Evolutionary conservation across 1,284 basidiomycete species (phyloP).

Genomic region (Pseudozyma tsukubaensis): DNA sequence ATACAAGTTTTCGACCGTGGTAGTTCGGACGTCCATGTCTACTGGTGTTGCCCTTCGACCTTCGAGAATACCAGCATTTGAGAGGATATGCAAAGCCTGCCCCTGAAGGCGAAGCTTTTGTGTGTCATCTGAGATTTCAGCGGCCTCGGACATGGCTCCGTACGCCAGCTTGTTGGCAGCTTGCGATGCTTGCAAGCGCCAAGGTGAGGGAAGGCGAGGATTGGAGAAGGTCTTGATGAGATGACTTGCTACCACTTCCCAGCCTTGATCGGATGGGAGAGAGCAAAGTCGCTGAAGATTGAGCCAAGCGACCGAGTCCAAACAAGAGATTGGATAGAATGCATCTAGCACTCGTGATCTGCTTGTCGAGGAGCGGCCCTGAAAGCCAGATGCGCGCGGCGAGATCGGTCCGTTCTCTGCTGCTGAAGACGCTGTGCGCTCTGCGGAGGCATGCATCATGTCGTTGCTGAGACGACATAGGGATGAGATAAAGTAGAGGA

Average conservation of each 20-base stretch:
- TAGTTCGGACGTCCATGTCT: slow-evolving; percentile 79
- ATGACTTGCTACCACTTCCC: slow-evolving; percentile 83
- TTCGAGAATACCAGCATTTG: slow-evolving; percentile 79
- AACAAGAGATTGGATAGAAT: slow-evolving; percentile 82
- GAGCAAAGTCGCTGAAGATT: slow-evolving; percentile 88
- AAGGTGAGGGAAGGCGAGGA: slow-evolving; percentile 77
- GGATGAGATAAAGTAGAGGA: slow-evolving; percentile 82
- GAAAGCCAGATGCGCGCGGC: slow-evolving; percentile 23
- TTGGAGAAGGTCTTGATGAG: slow-evolving; percentile 80
- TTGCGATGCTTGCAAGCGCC: slow-evolving; percentile 87
- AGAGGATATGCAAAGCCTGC: slow-evolving; percentile 83
- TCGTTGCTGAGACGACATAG: slow-evolving; percentile 82
- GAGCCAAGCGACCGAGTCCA: slow-evolving; percentile 81
- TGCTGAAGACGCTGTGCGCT: slow-evolving; percentile 3
- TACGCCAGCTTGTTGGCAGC: slow-evolving; percentile 75
- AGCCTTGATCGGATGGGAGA: slow-evolving; percentile 82
- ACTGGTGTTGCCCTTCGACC: slow-evolving; percentile 68
- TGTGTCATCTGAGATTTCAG: slow-evolving; percentile 33
- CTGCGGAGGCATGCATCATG: slow-evolving; percentile 16
- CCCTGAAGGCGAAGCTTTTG: slow-evolving; percentile 78
- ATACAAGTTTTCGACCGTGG: slow-evolving; percentile 88
- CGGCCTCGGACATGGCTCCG: slow-evolving; percentile 73
- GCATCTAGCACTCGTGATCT: not conserved
- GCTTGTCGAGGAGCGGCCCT: slow-evolving; percentile 3
- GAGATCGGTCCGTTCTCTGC: slow-evolving; percentile 8